Base-by-base conservation (phyloP, 1,284 basidiomycete species). In the Peniophora sp. region DNA sequence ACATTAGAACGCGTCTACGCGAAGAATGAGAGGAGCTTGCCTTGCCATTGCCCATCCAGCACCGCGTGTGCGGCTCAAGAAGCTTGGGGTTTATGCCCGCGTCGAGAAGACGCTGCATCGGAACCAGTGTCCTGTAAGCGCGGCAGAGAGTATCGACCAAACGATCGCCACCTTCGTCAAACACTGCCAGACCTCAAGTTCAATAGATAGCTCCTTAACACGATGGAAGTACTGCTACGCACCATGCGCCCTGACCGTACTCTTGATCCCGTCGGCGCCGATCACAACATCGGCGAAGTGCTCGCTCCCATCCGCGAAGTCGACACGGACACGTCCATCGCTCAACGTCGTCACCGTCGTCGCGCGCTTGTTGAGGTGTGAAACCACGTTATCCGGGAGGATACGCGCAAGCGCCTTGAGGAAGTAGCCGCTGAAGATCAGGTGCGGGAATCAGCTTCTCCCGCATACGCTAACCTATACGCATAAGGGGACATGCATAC, bases 181-280 rank as follows among this genome's bases (percentile, higher is more conserved):
- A n/a, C n/a, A n/a, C n/a, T n/a, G n/a, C n/a, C n/a, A n/a, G n/a
- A n/a, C n/a, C n/a, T n/a, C n/a, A n/a, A n/a, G n/a, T n/a, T n/a
- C n/a, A n/a, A n/a, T n/a, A n/a, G n/a, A n/a, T n/a, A n/a, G n/a
- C n/a, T n/a, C n/a, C n/a, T n/a, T n/a, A n/a, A n/a, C n/a, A n/a
- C n/a, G n/a, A n/a, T n/a, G n/a, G n/a, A n/a, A n/a, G n/a, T n/a
- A n/a, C n/a, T n/a, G n/a, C n/a, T n/a, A n/a, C n/a, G n/a, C n/a
- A n/a, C n/a, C 18, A 73, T 46, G 39, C 15, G 54, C 54, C 35
- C 77, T 69, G n/a, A 70, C 61, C 1, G 58, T 58, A 49, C 75
- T 78, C 52, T 64, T 70, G 47, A 79, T 71, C 0, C 75, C 76
- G 55, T 79, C 76, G 3, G 74, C 70, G 8, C 74, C 75, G 47